Percentiles rank a stretch among this genome's conserved stretches.
phyloP scores from a whole-genome alignment of 169 alveolate genomes.

The Eimeria tenella region DNA sequence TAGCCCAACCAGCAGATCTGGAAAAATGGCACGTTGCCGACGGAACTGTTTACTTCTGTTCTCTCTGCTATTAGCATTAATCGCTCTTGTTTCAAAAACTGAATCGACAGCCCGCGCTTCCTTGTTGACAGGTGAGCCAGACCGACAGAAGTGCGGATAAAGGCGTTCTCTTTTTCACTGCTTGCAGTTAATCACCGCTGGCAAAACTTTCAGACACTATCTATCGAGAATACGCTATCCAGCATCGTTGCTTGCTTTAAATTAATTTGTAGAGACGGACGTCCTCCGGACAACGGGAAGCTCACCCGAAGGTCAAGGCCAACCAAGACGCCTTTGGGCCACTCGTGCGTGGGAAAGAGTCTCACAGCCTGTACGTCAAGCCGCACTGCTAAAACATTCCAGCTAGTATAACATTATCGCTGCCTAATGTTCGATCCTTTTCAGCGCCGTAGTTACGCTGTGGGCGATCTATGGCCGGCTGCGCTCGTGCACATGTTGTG shows the following conservation, averaged over 20 bases:
- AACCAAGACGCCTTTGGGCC: no score
- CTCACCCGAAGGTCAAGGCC: no score
- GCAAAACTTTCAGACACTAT: no score
- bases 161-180: no score
- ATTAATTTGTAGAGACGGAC: no score
- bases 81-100: constrained; percentile 15
- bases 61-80: not conserved
- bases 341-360: not conserved
- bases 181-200: no score
- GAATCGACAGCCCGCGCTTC: not conserved
- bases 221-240: no score
- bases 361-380: not conserved
- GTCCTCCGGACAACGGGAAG: no score
- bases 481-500: not conserved
- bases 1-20: not conserved
- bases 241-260: no score
- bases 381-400: not conserved
- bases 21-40: not conserved
- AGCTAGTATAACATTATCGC: not conserved
- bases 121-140: constrained; percentile 22
- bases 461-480: no score
- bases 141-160: not conserved
- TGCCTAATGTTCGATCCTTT: no score
- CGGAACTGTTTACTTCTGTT: not conserved
- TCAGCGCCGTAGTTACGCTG: no score